Conservation (phyloP, 805 yeast species). For the Isabelozyma gotoi region DNA sequence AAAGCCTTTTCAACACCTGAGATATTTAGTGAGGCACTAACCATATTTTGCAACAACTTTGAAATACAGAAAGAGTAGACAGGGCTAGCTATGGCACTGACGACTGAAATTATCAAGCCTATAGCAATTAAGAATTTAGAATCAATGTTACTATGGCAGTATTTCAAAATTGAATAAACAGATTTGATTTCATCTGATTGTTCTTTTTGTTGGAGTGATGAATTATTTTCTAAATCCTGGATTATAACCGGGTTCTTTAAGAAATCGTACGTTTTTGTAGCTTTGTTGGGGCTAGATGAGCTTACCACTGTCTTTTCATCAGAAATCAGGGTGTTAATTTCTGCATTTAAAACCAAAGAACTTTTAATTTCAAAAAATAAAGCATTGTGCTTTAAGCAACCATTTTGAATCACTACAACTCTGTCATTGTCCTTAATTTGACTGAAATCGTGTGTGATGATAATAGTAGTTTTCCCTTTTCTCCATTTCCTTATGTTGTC, state of each 20-base stretch:
- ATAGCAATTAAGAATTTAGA: conserved; percentile 26
- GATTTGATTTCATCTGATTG: conserved; percentile 21
- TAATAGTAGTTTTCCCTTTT: conserved; percentile 66
- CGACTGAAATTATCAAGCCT: conserved; percentile 55
- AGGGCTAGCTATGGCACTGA: conserved; percentile 70
- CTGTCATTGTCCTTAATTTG: conserved; percentile 58
- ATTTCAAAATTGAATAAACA: conserved; percentile 21
- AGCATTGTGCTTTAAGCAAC: conserved; percentile 39
- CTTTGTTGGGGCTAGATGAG: not conserved
- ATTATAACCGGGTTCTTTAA: not conserved
- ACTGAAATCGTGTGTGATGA: conserved; percentile 74
- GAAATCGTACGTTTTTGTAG: too few relatives aligned
- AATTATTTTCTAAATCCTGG: not conserved
- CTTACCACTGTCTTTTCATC: too few relatives aligned
- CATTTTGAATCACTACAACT: conserved; percentile 60
- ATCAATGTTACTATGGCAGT: conserved; percentile 18
- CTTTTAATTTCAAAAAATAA: conserved; percentile 6
- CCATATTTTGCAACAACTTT: conserved; percentile 61
- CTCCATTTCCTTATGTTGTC: conserved; percentile 60
- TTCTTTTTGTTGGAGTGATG: not conserved
- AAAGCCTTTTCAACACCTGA: conserved; percentile 21
- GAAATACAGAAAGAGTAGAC: conserved; percentile 78
- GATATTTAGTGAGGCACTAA: conserved; percentile 38
- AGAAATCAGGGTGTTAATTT: too few relatives aligned
- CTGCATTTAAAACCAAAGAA: too few relatives aligned